These are phyloP conservation scores for Bipolaris zeicola DNA, from an alignment of 2,329 filamentous ascomycete genomes.

Conservation along the genomic window DNA sequence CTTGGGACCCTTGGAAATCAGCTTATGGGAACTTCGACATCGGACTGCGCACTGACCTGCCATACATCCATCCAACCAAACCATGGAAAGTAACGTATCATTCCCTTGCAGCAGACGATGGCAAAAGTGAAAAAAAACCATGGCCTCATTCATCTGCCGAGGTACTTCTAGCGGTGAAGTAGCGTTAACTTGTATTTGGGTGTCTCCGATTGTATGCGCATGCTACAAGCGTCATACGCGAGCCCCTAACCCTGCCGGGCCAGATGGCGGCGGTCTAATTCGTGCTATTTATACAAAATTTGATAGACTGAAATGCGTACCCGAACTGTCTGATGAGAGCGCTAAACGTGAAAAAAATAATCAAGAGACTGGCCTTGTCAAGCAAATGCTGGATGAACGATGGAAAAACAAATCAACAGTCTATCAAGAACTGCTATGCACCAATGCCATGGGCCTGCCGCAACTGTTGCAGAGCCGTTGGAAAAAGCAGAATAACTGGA, in stretches of 20 bases:
- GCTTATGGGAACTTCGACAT: conserved; percentile 7
- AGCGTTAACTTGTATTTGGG: neutral
- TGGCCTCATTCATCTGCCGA: neutral
- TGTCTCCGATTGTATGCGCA: conserved; percentile 8
- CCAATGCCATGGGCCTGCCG: neutral
- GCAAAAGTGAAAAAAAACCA: too few relatives aligned
- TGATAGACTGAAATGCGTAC: conserved; percentile 8
- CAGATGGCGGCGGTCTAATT: conserved; percentile 3
- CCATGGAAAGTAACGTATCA: conserved; percentile 16
- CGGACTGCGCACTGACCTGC: conserved; percentile 8
- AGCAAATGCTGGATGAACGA: neutral
- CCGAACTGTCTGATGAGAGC: conserved; percentile 2
- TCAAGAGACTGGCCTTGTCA: neutral
- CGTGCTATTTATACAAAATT: conserved; percentile 25
- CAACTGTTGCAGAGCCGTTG: neutral
- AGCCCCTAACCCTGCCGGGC: conserved; percentile 6
- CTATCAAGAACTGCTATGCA: neutral
- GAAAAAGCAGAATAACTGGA: neutral
- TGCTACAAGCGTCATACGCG: conserved; percentile 8
- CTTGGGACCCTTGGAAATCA: conserved; percentile 4
- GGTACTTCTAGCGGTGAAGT: conserved; percentile 4
- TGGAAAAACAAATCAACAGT: neutral
- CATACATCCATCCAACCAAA: conserved; percentile 26
- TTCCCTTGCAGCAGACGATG: conserved; percentile 1
- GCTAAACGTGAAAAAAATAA: conserved; percentile 5